phyloP scores from a whole-genome alignment of 768 basidiomycete species.

The Pholiota molesta region DNA sequence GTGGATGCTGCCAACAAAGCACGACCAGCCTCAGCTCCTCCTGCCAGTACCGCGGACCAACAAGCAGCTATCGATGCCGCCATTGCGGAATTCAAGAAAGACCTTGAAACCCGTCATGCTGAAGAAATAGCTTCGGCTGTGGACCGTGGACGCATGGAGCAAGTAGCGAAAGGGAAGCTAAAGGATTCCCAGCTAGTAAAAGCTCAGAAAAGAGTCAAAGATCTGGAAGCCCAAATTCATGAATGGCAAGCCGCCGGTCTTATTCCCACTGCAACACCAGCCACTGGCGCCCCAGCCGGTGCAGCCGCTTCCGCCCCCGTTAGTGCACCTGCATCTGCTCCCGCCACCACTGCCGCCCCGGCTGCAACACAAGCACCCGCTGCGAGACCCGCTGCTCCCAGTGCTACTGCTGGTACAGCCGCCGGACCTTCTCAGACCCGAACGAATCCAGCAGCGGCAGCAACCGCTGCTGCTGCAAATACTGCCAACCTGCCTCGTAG shows the following conservation, averaged over 20 bases:
- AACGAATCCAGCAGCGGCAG: slow-evolving; percentile 13
- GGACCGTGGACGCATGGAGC: slow-evolving; percentile 71
- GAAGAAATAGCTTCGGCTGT: slow-evolving; percentile 66
- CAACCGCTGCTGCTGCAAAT: slow-evolving; percentile 18
- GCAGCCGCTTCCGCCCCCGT: slow-evolving; percentile 15
- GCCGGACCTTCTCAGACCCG: slow-evolving; percentile 21
- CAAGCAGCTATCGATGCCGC: slow-evolving; percentile 49
- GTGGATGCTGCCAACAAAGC: slow-evolving; percentile 40
- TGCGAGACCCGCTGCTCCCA: slow-evolving; percentile 14
- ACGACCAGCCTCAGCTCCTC: slow-evolving; percentile 23
- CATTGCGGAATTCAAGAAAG: slow-evolving; percentile 51
- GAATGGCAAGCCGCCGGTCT: slow-evolving; percentile 55
- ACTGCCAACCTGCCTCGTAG: slow-evolving; percentile 30
- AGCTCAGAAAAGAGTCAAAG: slow-evolving; percentile 64
- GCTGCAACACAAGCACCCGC: slow-evolving; percentile 16
- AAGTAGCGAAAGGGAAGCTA: slow-evolving; percentile 59
- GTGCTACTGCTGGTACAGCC: slow-evolving; percentile 9
- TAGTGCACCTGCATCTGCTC: slow-evolving; percentile 25
- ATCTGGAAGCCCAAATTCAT: slow-evolving; percentile 64
- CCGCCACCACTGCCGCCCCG: slow-evolving; percentile 24
- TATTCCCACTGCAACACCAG: slow-evolving; percentile 41
- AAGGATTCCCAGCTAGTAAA: slow-evolving; percentile 74
- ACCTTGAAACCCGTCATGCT: slow-evolving; percentile 47
- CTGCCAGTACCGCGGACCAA: slow-evolving; percentile 23
- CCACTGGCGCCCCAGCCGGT: slow-evolving; percentile 25